Conservation (phyloP, 805 yeast species). For the Wickerhamiella spandovensis region DNA sequence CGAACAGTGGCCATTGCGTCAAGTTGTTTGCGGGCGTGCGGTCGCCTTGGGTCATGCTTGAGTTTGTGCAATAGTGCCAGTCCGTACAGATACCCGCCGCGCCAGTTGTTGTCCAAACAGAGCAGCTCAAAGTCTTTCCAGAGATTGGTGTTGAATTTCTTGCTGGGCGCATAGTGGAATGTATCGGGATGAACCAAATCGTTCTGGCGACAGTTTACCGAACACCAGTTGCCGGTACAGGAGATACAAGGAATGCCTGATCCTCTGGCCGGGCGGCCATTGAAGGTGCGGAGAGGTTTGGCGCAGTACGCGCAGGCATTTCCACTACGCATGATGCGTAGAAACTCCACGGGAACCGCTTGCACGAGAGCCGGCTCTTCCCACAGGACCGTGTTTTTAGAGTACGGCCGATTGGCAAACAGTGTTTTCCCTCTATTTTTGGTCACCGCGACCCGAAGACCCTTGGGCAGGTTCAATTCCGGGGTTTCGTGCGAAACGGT, state of each 20-base stretch:
- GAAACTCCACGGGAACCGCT: constrained; percentile 55
- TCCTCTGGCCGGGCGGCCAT: constrained; percentile 17
- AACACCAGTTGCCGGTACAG: constrained; percentile 65
- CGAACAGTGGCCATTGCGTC: constrained; percentile 54
- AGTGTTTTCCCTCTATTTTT: constrained; percentile 48
- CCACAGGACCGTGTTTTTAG: constrained; percentile 44
- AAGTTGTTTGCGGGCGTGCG: constrained; percentile 30
- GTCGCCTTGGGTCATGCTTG: constrained; percentile 7
- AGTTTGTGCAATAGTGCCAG: constrained; percentile 35
- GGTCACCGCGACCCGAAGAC: constrained; percentile 36
- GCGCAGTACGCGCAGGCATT: constrained; percentile 69
- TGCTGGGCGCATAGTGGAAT: constrained; percentile 38
- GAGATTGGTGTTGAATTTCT: constrained; percentile 23
- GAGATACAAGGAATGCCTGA: constrained; percentile 34
- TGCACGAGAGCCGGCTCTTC: constrained; percentile 47
- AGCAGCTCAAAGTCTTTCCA: constrained; percentile 47
- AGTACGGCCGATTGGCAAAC: constrained; percentile 35
- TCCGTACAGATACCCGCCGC: constrained; percentile 53
- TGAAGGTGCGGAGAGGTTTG: constrained; percentile 28
- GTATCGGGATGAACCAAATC: constrained; percentile 42
- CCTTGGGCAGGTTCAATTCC: constrained; percentile 23
- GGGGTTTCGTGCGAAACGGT: constrained; percentile 42
- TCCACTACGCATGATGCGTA: constrained; percentile 43
- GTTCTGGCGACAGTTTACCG: constrained; percentile 40
- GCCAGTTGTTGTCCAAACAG: constrained; percentile 54